phyloP scores from a whole-genome alignment of 1,284 basidiomycete genomes.

The Heterobasidion occidentale region DNA sequence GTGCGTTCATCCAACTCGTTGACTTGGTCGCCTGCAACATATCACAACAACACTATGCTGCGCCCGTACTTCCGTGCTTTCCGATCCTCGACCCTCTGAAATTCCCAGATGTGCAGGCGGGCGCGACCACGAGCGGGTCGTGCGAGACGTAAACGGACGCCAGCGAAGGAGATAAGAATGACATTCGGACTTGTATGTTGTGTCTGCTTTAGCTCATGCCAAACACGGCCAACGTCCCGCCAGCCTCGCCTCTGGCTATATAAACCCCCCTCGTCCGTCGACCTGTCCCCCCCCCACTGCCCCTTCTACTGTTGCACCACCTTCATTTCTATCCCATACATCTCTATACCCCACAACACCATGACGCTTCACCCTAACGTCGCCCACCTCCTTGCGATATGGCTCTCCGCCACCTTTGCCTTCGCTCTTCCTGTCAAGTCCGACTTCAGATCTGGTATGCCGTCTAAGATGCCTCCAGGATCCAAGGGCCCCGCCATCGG shows the following conservation, averaged over 20 bases:
- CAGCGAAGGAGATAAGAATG: too few species aligned
- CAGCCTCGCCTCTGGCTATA: not conserved
- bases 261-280: not conserved
- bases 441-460: not conserved
- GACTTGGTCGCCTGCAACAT: too few species aligned
- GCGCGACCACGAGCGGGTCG: too few species aligned
- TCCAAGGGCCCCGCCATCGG: not conserved
- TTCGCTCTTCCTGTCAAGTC: not conserved
- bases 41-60: too few species aligned
- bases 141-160: too few species aligned
- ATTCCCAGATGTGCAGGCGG: too few species aligned
- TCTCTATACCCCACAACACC: not conserved
- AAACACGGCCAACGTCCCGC: not conserved
- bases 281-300: not conserved
- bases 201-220: too few species aligned
- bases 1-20: too few species aligned
- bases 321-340: not conserved
- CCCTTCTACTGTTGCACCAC: not conserved
- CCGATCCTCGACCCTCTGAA: too few species aligned
- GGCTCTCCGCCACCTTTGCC: slow-evolving; percentile 4
- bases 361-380: slow-evolving; percentile 6
- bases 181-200: too few species aligned
- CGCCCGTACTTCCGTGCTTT: too few species aligned
- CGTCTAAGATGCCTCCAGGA: not conserved
- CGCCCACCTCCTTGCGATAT: slow-evolving; percentile 7